Conservation (phyloP, 371 early-diverging fungal genomes). For the Massospora cicadina region DNA sequence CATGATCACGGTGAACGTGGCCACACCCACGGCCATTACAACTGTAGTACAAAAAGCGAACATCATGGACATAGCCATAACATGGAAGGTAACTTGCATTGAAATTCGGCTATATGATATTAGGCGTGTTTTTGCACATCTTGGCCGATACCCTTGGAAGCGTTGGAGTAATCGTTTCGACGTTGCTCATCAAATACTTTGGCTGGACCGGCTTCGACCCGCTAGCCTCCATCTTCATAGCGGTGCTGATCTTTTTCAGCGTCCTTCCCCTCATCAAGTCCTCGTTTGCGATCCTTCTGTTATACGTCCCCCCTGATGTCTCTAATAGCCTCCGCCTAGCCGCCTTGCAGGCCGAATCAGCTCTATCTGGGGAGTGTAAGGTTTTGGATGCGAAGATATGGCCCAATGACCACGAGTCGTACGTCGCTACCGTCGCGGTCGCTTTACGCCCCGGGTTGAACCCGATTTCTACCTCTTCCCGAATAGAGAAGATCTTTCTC, state of each 20-base stretch:
- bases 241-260: conserved; percentile 61
- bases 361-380: neutral
- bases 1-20: conserved; percentile 42
- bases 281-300: conserved; percentile 38
- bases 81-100: conserved; percentile 37
- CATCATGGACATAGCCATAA: conserved; percentile 45
- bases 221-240: conserved; percentile 83
- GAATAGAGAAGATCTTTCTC: neutral
- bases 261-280: conserved; percentile 68
- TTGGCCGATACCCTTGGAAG: conserved; percentile 91
- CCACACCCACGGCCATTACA: conserved; percentile 45
- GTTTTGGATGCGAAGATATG: conserved; percentile 9
- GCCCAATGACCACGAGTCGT: conserved; percentile 9
- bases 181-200: conserved; percentile 68
- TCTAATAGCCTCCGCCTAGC: neutral
- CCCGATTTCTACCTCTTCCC: neutral
- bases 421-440: neutral
- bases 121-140: conserved; percentile 86
- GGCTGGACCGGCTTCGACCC: conserved; percentile 94
- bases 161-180: conserved; percentile 85
- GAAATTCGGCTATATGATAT: conserved; percentile 11
- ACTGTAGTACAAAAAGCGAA: no score
- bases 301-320: conserved; percentile 27
- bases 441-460: neutral
- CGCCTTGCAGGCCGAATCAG: neutral